phyloP scores from a whole-genome alignment of 352 stramenopile species.

The Globisporangium camurandrum region DNA sequence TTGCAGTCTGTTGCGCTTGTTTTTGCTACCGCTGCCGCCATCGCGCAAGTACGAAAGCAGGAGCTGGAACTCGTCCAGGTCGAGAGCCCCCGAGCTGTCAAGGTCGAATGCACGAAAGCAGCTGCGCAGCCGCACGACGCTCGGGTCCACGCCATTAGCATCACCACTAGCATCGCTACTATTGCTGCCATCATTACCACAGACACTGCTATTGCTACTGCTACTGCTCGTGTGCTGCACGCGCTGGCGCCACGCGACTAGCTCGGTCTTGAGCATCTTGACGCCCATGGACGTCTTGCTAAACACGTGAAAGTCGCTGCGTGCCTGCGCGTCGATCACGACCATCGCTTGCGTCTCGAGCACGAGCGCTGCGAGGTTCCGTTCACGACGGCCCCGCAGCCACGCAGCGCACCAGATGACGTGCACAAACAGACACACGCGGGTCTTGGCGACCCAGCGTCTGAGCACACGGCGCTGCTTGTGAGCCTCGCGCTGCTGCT shows the following conservation, averaged over 20 bases:
- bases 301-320: conserved; percentile 20
- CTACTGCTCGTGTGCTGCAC: neutral
- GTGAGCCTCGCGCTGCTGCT: conserved; percentile 4
- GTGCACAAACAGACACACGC: conserved; percentile 36
- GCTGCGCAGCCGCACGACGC: conserved; percentile 21
- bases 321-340: conserved; percentile 14
- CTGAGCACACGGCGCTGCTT: conserved; percentile 15
- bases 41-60: conserved; percentile 35
- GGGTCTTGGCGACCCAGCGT: conserved; percentile 35
- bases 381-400: conserved; percentile 22
- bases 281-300: conserved; percentile 25
- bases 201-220: too few species aligned
- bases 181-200: too few species aligned
- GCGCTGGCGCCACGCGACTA: conserved; percentile 18
- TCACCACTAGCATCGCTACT: neutral
- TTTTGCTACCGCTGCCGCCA: neutral
- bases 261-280: conserved; percentile 26
- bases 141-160: conserved; percentile 4
- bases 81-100: conserved; percentile 31
- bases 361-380: conserved; percentile 19
- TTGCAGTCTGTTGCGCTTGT: too few species aligned
- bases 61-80: conserved; percentile 43
- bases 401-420: conserved; percentile 24
- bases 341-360: conserved; percentile 21
- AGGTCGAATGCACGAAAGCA: conserved; percentile 43